phyloP scores from a whole-genome alignment of 1,284 basidiomycete species.

The Trichosporon sp. region DNA sequence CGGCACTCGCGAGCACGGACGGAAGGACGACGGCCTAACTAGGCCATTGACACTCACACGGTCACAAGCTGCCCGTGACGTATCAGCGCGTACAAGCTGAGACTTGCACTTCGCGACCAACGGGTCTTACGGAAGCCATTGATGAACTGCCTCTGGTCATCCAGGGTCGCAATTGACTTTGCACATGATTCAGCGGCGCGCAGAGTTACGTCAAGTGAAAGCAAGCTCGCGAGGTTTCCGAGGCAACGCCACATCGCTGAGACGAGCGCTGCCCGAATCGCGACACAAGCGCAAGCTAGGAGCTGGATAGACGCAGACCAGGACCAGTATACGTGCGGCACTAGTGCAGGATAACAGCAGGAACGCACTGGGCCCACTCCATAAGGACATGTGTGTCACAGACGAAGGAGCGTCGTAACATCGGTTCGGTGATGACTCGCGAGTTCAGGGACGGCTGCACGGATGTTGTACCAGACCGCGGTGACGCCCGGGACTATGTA shows the following conservation, averaged over 20 bases:
- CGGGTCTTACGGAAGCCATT: background rate
- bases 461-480: background rate
- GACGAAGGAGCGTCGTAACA: conserved; percentile 1
- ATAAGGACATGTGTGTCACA: background rate
- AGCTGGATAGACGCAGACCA: background rate
- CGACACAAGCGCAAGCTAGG: background rate
- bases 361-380: background rate
- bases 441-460: background rate
- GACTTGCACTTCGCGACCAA: background rate
- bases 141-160: background rate
- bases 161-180: background rate
- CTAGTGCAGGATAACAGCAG: background rate
- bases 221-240: background rate
- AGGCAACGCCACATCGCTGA: conserved; percentile 8
- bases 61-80: background rate
- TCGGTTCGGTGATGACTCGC: conserved; percentile 9
- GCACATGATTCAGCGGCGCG: background rate
- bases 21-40: background rate
- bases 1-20: too few species aligned
- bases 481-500: background rate
- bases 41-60: background rate
- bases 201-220: background rate
- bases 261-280: background rate
- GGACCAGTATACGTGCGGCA: background rate
- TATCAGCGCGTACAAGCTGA: background rate